Percentiles rank a stretch among this genome's conserved stretches.
These are phyloP conservation scores for Mortierella sp. DNA, from an alignment of 371 early-diverging fungal genomes.

Conservation along the genomic window DNA sequence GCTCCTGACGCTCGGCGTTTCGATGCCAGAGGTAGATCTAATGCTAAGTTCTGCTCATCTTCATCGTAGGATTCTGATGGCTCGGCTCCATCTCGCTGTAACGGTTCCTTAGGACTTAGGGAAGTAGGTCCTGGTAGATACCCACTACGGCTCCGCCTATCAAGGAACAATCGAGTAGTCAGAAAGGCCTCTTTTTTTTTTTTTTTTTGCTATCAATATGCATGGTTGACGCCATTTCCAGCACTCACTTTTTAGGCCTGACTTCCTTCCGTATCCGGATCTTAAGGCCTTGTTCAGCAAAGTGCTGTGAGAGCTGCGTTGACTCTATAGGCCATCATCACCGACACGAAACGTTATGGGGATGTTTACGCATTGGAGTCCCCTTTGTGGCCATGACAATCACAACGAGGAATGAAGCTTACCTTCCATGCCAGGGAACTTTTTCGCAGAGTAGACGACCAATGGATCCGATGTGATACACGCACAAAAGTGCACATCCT, in stretches of 20 bases:
- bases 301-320: conserved; percentile 85
- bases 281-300: conserved; percentile 96
- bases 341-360: too few species aligned
- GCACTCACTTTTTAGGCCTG: conserved; percentile 50
- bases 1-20: conserved; percentile 37
- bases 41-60: background rate
- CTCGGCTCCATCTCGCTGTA: conserved; percentile 13
- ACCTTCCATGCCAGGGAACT: conserved; percentile 92
- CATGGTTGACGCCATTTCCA: too few species aligned
- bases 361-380: too few species aligned
- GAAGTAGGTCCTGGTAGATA: conserved; percentile 24
- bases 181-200: too few species aligned
- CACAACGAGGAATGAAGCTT: too few species aligned
- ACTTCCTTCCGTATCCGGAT: conserved; percentile 87
- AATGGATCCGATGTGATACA: conserved; percentile 83
- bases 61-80: conserved; percentile 27
- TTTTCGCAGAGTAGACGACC: conserved; percentile 94
- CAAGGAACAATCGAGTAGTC: too few species aligned
- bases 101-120: conserved; percentile 25
- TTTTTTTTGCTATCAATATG: too few species aligned
- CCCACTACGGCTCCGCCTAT: conserved; percentile 27
- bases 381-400: too few species aligned
- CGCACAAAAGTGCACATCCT: conserved; percentile 83
- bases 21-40: conserved; percentile 5
- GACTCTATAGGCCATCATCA: conserved; percentile 67